Base-by-base conservation (phyloP, 768 basidiomycete species). In the Mycena maculata region DNA sequence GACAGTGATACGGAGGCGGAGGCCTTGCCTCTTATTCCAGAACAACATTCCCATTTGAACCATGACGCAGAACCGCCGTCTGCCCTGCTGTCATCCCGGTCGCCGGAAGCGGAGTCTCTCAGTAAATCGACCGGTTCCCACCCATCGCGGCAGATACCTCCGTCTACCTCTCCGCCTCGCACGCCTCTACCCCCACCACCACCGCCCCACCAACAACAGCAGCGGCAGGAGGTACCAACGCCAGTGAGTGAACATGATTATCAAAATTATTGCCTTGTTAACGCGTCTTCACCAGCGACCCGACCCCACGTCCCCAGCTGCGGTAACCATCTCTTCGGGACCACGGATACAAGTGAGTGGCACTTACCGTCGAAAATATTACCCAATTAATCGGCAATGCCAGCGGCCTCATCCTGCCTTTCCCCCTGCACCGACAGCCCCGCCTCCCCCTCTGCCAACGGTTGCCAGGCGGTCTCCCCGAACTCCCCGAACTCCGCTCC, bases 321-420 rank as follows among this genome's bases (percentile, higher is more conserved):
- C 58, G 48, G 70, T 31, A 78, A 82, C 58, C 81, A 80, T 65
- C 67, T 76, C 30, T 72, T 78, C 36, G 72, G 78, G 30, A 2
- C 50, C 44, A 16, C 50, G 45, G 28, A 36, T 8, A 25, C 58
- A 20, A 27, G 65, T 66, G 57, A 60, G 65, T 66, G 30, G 18
- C 4, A 44, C 25, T 20, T 16, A n/a, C 16, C 48, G 25, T 28
- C 15, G 22, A 31, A 27, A 10, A 13, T 3, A 25, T 3, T 9
- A 16, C 12, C n/a, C 15, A 15, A 27, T 57, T 13, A 58, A 8
- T 22, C 9, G n/a, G 49, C 41, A n/a, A n/a, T 33, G 15, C 36
- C 22, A 70, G 65, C 69, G 61, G 28, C 18, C 69, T 20, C 47
- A 18, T 11, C 63, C 63, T 7, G 16, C 47, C 11, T 52, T 71